These are phyloP conservation scores for Sporothrix luriei DNA, from an alignment of 2,329 filamentous ascomycete genomes.

Conservation along the genomic window DNA sequence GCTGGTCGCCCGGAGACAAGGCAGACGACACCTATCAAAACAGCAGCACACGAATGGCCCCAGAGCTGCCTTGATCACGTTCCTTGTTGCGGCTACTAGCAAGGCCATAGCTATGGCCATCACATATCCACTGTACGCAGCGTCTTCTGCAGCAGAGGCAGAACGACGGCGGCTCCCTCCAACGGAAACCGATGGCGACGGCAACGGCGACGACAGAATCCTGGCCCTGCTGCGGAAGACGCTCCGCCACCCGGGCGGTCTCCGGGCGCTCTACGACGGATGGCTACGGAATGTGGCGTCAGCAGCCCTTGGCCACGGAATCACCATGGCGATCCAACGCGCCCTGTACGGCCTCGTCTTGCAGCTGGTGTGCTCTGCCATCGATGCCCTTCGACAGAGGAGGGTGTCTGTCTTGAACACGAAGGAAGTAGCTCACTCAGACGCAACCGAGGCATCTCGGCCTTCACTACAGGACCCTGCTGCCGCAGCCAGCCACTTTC, in stretches of 20 bases:
- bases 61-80: slow-evolving; percentile 43
- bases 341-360: slow-evolving; percentile 72
- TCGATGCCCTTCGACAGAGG: slow-evolving; percentile 47
- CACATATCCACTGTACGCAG: slow-evolving; percentile 84
- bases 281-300: slow-evolving; percentile 76
- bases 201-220: slow-evolving; percentile 28
- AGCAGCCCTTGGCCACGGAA: slow-evolving; percentile 81
- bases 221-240: slow-evolving; percentile 46
- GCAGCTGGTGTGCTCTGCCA: slow-evolving; percentile 67
- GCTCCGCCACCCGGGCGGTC: slow-evolving; percentile 62
- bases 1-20: neutral
- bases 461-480: neutral
- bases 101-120: slow-evolving; percentile 75
- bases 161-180: slow-evolving; percentile 20
- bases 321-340: slow-evolving; percentile 87
- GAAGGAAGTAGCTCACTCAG: neutral
- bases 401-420: neutral
- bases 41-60: slow-evolving; percentile 38
- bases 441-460: neutral
- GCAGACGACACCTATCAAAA: slow-evolving; percentile 36
- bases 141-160: slow-evolving; percentile 46
- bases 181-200: slow-evolving; percentile 28
- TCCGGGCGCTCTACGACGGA: slow-evolving; percentile 72
- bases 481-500: neutral
- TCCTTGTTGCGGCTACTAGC: slow-evolving; percentile 68